Evolutionary conservation across 345 rosid genomes (phyloP).

Genomic region (Ricinus communis): DNA sequence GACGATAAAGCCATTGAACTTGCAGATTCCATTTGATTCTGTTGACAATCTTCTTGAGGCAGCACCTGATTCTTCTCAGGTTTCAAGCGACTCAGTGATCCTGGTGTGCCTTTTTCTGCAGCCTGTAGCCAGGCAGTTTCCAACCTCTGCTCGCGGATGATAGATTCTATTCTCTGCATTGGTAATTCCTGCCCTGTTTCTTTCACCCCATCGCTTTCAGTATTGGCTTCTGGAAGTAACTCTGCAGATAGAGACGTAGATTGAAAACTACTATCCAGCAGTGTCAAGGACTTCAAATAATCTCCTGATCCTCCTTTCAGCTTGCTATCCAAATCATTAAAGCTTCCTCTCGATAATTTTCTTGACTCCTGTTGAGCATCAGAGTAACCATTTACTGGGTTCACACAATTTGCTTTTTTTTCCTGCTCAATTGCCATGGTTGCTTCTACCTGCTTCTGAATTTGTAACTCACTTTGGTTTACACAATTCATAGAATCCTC

Average conservation of each 20-base stretch:
- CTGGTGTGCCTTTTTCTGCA: conserved; percentile 78
- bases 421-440: conserved; percentile 36
- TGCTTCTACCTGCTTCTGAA: conserved; percentile 32
- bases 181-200: conserved; percentile 58
- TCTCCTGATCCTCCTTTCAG: conserved; percentile 34
- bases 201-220: conserved; percentile 34
- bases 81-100: conserved; percentile 52
- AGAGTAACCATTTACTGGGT: conserved; percentile 31
- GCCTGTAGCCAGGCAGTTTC: conserved; percentile 98
- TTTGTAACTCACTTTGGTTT: conserved; percentile 23
- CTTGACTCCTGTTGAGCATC: conserved; percentile 36
- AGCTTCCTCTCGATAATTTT: conserved; percentile 42
- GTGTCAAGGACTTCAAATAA: conserved; percentile 26
- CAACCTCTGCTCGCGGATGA: conserved; percentile 86
- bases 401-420: conserved; percentile 30
- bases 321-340: conserved; percentile 40
- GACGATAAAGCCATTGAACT: conserved; percentile 51
- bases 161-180: conserved; percentile 90
- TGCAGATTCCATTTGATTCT: conserved; percentile 46
- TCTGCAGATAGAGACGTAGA: conserved; percentile 34
- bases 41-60: conserved; percentile 70
- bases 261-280: conserved; percentile 27
- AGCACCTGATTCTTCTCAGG: conserved; percentile 91
- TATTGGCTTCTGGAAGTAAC: conserved; percentile 39
- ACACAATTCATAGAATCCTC: conserved; percentile 36